These are phyloP conservation scores for Abrus precatorius DNA, from an alignment of 306 rosid genomes.

Conservation along the genomic window DNA sequence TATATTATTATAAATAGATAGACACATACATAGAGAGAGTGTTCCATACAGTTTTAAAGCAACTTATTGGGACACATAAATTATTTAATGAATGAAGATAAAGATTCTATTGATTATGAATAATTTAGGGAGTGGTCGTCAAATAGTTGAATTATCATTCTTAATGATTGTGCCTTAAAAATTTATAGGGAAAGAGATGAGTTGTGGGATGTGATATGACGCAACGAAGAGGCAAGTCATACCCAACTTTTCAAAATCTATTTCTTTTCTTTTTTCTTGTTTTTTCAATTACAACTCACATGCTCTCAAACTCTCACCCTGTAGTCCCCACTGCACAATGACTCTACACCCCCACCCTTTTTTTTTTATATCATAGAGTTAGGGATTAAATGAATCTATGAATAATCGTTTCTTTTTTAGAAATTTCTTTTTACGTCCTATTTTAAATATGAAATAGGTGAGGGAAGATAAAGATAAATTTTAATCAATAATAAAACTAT, in stretches of 20 bases:
- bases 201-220: background rate
- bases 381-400: too few relatives aligned
- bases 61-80: too few relatives aligned
- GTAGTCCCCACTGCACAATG: background rate
- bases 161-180: constrained; percentile 19
- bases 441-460: too few relatives aligned
- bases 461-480: too few relatives aligned
- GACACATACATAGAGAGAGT: too few relatives aligned
- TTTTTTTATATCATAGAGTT: background rate
- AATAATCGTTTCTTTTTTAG: too few relatives aligned
- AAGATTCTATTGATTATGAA: background rate
- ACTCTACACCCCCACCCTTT: too few relatives aligned
- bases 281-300: background rate
- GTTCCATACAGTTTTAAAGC: too few relatives aligned
- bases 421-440: too few relatives aligned
- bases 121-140: background rate
- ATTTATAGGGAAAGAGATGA: background rate
- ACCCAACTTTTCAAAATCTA: background rate
- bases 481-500: too few relatives aligned
- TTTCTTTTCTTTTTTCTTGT: background rate
- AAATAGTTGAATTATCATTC: background rate
- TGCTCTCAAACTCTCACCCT: background rate
- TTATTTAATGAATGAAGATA: background rate
- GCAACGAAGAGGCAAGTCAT: background rate
- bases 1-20: too few relatives aligned